Conservation (phyloP, 176 grass and related monocot genomes). For the Musa beccarii region DNA sequence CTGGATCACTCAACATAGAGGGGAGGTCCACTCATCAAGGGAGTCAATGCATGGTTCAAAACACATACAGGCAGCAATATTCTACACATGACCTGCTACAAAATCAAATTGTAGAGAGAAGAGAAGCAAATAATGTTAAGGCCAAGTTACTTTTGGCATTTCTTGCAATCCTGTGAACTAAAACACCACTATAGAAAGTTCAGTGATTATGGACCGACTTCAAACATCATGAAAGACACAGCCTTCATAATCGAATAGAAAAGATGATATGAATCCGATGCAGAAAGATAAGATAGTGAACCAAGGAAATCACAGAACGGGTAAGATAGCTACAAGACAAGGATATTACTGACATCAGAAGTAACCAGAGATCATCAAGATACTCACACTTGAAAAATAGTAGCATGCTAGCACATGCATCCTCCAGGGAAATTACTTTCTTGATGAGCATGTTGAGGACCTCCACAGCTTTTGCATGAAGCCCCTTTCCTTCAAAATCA, state of each 20-base stretch:
- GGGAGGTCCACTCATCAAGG: neutral
- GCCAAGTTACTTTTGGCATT: neutral
- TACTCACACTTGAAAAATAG: slow-evolving; percentile 97
- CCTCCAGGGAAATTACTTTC: slow-evolving; percentile 44
- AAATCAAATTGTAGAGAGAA: neutral
- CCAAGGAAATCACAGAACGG: neutral
- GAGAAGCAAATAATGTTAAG: too few relatives aligned
- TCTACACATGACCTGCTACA: neutral
- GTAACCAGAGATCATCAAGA: slow-evolving; percentile 1
- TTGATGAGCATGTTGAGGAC: slow-evolving; percentile 53
- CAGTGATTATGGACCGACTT: neutral
- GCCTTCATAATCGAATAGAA: neutral
- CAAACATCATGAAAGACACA: neutral
- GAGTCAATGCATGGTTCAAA: neutral
- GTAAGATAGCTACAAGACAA: neutral
- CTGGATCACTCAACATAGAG: neutral
- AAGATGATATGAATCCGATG: neutral
- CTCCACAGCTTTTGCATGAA: slow-evolving; percentile 78
- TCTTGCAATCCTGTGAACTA: neutral
- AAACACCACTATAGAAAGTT: neutral
- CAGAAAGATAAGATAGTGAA: neutral
- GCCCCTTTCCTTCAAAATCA: slow-evolving; percentile 94
- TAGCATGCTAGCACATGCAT: slow-evolving; percentile 69
- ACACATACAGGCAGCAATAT: neutral
- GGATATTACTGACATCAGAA: slow-evolving; percentile 1